Conservation (phyloP, 164 flowering plant genomes). For the Stephania cephalantha region DNA sequence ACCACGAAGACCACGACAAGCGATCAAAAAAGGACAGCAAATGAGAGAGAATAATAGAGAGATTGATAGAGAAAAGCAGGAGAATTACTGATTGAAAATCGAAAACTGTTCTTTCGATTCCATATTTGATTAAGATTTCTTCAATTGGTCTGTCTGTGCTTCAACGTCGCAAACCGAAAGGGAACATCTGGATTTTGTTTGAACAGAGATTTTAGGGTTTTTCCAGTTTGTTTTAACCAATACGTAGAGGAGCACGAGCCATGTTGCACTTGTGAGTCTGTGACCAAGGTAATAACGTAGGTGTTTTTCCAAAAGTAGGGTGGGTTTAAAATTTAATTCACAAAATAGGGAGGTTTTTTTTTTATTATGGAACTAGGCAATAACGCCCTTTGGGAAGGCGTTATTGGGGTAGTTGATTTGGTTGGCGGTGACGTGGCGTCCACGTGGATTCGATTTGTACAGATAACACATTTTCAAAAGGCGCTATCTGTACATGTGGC, state of each 20-base stretch:
- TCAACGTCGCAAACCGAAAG: conserved; percentile 7
- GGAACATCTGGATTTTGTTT: conserved; percentile 13
- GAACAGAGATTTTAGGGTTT: conserved; percentile 11
- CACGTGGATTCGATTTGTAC: too few species aligned
- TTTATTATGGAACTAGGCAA: too few species aligned
- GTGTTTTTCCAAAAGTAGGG: too few species aligned
- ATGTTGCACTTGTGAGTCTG: conserved; percentile 6
- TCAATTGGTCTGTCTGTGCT: neutral
- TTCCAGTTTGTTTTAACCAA: neutral
- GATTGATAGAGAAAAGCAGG: neutral
- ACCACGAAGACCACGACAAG: neutral
- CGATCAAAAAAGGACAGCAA: neutral
- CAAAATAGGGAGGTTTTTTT: too few species aligned
- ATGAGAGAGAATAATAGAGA: neutral
- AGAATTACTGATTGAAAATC: conserved; percentile 15
- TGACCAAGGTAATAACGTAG: too few species aligned
- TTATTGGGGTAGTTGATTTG: too few species aligned
- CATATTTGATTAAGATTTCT: neutral
- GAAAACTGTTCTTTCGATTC: conserved; percentile 12
- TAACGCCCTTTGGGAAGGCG: too few species aligned
- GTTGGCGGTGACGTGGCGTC: too few species aligned
- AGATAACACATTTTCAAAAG: too few species aligned
- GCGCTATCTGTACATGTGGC: too few species aligned
- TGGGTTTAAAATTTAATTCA: too few species aligned
- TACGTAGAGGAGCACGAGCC: neutral